phyloP scores from a whole-genome alignment of 495 filamentous ascomycete species.

The Rhypophila decipiens region DNA sequence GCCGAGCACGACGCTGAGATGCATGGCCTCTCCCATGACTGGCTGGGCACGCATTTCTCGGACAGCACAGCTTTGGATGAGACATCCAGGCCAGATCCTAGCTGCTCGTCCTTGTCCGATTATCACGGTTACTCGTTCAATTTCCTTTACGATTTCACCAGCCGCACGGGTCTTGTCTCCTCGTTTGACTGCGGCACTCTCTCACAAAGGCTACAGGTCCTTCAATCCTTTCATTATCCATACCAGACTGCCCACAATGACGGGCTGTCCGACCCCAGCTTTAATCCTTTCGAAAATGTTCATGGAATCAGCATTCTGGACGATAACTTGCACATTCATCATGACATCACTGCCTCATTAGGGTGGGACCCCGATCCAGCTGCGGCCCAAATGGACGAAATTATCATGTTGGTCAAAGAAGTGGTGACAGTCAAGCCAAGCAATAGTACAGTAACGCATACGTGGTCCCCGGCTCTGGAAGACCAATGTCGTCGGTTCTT shows the following conservation, averaged over 20 bases:
- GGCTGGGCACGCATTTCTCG: slow-evolving; percentile 12
- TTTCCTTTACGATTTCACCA: slow-evolving; percentile 26
- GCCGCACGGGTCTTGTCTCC: slow-evolving; percentile 20
- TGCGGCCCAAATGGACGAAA: slow-evolving; percentile 17
- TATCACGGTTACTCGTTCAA: slow-evolving; percentile 18
- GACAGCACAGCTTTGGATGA: neutral
- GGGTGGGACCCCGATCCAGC: no score
- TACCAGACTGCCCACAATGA: slow-evolving; percentile 5
- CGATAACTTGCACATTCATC: no score
- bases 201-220: slow-evolving; percentile 17
- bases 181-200: slow-evolving; percentile 28
- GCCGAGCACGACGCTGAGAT: neutral
- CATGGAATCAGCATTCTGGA: no score
- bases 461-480: slow-evolving; percentile 20
- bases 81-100: neutral
- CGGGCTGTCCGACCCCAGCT: neutral
- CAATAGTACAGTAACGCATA: slow-evolving; percentile 20
- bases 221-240: slow-evolving; percentile 12
- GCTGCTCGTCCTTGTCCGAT: slow-evolving; percentile 3
- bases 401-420: slow-evolving; percentile 20
- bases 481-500: slow-evolving; percentile 24
- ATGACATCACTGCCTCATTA: slow-evolving; percentile 20
- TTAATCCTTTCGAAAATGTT: slow-evolving; percentile 1
- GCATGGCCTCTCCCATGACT: slow-evolving; percentile 7
- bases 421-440: slow-evolving; percentile 16